Base-by-base conservation (phyloP, 495 filamentous ascomycete genomes). In the Neurospora cerealis region DNA sequence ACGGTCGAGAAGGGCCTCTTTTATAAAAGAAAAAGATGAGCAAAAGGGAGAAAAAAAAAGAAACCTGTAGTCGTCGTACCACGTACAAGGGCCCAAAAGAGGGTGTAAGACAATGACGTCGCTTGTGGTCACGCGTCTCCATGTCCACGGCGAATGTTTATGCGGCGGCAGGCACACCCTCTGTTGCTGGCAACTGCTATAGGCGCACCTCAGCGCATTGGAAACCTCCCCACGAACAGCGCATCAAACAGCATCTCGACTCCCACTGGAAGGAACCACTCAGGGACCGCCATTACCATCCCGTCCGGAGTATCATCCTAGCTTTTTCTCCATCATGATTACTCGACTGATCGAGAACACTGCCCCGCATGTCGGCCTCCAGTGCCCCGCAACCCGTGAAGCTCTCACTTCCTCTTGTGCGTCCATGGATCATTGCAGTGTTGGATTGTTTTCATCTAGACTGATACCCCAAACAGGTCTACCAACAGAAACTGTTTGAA, bases 401-500 rank as follows among this genome's bases (percentile, higher is more conserved):
- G 87, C 86, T 99, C 74, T 97, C 96, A 44, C 86, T 99, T 76
- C 95, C 96, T 71, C 86, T 99, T 75, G 94, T 95, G 87, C 77
- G 87, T 78, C 32, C 15, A 28, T 40, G 39, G 44, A 38, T 19
- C 24, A 48, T 39, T 24, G 19, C 41, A 42, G 24, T 36, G 6
- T n/a, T 24, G 1, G 1, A 9, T 9, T 48, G 24, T 40, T n/a
- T 36, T 10, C 44, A 17, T 40, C 73, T 19, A 11, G 8, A 19
- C 72, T 72, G 37, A 72, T 69, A 21, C 11, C 7, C 37, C 40
- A 15, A 40, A n/a, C 71, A 86, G 84, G 88, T 91, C 85, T 95
- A 93, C 79, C 93, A 95, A 84, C 93, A 97, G 83, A 92, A 96
- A 80, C 89, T 97, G 76, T 98, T 97, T 85, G 91, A 92, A 83